These are phyloP conservation scores for Tuber magnatum DNA, from an alignment of 495 filamentous ascomycete species.

Conservation along the genomic window DNA sequence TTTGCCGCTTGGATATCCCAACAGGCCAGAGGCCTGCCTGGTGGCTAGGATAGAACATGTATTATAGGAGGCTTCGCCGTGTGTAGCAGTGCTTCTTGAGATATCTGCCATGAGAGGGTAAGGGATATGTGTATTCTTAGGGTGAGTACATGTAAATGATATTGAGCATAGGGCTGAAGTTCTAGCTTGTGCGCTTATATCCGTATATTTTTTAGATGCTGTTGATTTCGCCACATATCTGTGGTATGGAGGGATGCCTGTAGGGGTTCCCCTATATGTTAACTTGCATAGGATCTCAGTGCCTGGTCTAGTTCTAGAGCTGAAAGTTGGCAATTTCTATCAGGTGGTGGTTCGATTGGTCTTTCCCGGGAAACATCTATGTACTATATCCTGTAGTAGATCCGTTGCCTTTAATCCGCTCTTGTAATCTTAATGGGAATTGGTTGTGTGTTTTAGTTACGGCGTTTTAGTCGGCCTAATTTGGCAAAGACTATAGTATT, in stretches of 20 bases:
- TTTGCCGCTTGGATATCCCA: too few species aligned
- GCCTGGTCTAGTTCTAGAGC: too few species aligned
- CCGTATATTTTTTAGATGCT: neutral
- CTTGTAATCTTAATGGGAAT: neutral
- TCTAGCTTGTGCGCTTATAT: neutral
- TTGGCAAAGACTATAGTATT: neutral
- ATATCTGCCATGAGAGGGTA: too few species aligned
- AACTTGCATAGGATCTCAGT: neutral
- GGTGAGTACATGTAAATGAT: neutral
- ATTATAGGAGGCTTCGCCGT: too few species aligned
- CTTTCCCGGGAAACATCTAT: neutral
- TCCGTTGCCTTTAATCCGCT: neutral
- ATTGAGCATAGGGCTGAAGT: neutral
- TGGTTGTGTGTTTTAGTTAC: neutral
- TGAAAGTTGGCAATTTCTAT: neutral
- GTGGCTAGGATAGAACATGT: too few species aligned
- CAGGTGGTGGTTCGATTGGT: neutral
- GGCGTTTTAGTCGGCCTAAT: neutral
- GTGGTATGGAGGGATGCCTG: neutral
- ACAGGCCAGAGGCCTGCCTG: too few species aligned
- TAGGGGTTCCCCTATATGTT: neutral
- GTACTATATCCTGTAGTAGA: neutral
- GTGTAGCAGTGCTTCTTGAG: too few species aligned
- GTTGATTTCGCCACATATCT: neutral
- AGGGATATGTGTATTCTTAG: too few species aligned